A percentile compares a stretch with the other conserved stretches of the same genome.
Evolutionary conservation across 371 early-diverging fungal genomes (phyloP).

Genomic region (Zychaea mexicana): DNA sequence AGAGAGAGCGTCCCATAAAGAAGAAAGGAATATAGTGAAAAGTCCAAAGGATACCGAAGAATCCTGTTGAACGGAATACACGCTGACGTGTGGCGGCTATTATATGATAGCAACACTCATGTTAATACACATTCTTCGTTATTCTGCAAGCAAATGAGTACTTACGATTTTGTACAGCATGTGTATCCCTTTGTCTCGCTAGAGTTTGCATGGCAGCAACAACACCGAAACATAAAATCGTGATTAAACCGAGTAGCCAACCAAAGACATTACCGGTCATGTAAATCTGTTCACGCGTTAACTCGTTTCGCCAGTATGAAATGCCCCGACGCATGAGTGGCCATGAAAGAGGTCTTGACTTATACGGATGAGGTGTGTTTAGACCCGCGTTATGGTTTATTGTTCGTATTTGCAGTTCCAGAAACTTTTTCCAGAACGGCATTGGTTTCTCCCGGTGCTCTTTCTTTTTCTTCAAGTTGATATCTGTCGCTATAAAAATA

Average conservation of each 20-base stretch:
- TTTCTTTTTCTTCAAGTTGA: constrained; percentile 14
- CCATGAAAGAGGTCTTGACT: constrained; percentile 77
- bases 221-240: constrained; percentile 56
- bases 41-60: constrained; percentile 82
- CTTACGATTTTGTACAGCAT: constrained; percentile 45
- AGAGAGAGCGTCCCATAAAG: constrained; percentile 92
- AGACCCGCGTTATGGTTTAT: constrained; percentile 83
- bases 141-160: neutral
- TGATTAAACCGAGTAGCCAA: constrained; percentile 76
- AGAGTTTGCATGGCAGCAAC: constrained; percentile 61
- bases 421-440: constrained; percentile 75
- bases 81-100: constrained; percentile 55
- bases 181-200: constrained; percentile 64
- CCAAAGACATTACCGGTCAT: constrained; percentile 92
- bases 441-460: constrained; percentile 33
- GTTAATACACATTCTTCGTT: constrained; percentile 78
- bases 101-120: neutral
- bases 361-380: constrained; percentile 86
- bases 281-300: constrained; percentile 80
- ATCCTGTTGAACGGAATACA: constrained; percentile 70
- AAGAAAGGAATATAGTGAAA: constrained; percentile 97
- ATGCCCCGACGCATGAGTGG: constrained; percentile 84
- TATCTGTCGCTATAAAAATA: constrained; percentile 19
- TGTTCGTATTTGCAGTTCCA: constrained; percentile 86
- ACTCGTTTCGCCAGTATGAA: constrained; percentile 82